Conservation (phyloP, 495 filamentous ascomycete genomes). For the Penicillium bovifimosum region DNA sequence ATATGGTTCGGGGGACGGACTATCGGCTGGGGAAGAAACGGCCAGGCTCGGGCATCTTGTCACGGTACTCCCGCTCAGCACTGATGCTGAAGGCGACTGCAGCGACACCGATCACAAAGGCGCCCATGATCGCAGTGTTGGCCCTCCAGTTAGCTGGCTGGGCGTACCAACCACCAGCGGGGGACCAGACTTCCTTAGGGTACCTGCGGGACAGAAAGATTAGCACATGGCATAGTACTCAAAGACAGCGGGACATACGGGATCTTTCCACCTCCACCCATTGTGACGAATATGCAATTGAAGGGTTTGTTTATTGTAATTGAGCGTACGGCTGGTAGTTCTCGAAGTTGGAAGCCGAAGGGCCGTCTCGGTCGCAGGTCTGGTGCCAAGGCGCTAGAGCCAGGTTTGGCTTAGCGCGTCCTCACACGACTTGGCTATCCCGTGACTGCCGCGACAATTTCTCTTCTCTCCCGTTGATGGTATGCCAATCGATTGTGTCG, state of each 20-base stretch:
- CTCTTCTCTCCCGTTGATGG: conserved; percentile 38
- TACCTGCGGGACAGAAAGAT: conserved; percentile 58
- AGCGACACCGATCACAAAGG: conserved; percentile 66
- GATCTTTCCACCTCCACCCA: conserved; percentile 72
- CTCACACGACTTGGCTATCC: conserved; percentile 36
- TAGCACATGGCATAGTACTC: conserved; percentile 12
- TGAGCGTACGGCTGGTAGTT: conserved; percentile 21
- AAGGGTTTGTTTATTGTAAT: conserved; percentile 22
- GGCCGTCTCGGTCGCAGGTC: conserved; percentile 30
- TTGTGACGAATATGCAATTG: conserved; percentile 33
- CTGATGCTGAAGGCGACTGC: conserved; percentile 73
- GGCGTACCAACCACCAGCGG: conserved; percentile 93
- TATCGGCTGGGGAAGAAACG: conserved; percentile 95
- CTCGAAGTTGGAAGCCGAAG: conserved; percentile 30
- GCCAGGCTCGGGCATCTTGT: conserved; percentile 78
- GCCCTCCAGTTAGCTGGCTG: conserved; percentile 90
- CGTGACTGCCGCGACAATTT: conserved; percentile 44
- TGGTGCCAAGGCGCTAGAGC: conserved; percentile 28
- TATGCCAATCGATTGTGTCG: conserved; percentile 12
- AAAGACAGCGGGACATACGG: conserved; percentile 55
- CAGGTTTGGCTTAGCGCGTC: conserved; percentile 25
- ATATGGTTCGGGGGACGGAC: conserved; percentile 50
- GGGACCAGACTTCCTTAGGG: conserved; percentile 99
- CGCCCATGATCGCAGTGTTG: conserved; percentile 82
- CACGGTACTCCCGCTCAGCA: conserved; percentile 72